phyloP scores from a whole-genome alignment of 768 basidiomycete species.

The Suillus sp. region DNA sequence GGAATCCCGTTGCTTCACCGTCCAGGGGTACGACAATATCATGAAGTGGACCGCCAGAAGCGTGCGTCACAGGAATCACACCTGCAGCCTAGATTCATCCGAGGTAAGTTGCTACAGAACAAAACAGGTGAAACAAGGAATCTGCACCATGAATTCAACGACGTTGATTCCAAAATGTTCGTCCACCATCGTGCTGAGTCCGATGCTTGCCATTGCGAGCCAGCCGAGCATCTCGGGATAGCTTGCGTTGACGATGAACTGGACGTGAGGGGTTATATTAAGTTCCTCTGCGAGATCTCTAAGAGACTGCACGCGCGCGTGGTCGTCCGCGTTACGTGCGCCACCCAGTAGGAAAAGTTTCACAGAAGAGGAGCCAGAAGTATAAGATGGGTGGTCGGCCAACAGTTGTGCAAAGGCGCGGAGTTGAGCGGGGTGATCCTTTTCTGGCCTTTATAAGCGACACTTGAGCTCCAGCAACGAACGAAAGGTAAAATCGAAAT shows the following conservation, averaged over 20 bases:
- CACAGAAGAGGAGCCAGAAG: constrained; percentile 35
- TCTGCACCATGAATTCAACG: constrained; percentile 92
- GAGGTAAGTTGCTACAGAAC: constrained; percentile 19
- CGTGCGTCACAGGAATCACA: constrained; percentile 88
- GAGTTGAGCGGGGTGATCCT: constrained; percentile 85
- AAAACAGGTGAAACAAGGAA: constrained; percentile 12
- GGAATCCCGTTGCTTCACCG: constrained; percentile 78
- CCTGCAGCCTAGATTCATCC: constrained; percentile 75
- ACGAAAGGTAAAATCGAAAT: constrained; percentile 17
- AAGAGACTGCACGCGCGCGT: constrained; percentile 64
- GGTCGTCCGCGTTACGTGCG: constrained; percentile 77
- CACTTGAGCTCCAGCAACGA: neutral
- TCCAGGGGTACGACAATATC: constrained; percentile 89
- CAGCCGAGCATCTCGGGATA: constrained; percentile 70
- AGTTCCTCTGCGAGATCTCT: constrained; percentile 54
- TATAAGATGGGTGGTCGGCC: constrained; percentile 59
- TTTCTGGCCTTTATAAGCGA: constrained; percentile 71
- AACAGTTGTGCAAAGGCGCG: constrained; percentile 66
- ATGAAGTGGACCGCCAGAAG: constrained; percentile 87
- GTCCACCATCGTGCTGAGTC: constrained; percentile 95
- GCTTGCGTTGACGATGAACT: constrained; percentile 83
- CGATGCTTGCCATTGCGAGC: constrained; percentile 77
- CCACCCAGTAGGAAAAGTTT: constrained; percentile 83
- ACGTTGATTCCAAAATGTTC: constrained; percentile 99
- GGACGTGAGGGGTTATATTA: constrained; percentile 56